phyloP scores from a whole-genome alignment of 2,329 filamentous ascomycete genomes.

The Xylariaceae sp. region DNA sequence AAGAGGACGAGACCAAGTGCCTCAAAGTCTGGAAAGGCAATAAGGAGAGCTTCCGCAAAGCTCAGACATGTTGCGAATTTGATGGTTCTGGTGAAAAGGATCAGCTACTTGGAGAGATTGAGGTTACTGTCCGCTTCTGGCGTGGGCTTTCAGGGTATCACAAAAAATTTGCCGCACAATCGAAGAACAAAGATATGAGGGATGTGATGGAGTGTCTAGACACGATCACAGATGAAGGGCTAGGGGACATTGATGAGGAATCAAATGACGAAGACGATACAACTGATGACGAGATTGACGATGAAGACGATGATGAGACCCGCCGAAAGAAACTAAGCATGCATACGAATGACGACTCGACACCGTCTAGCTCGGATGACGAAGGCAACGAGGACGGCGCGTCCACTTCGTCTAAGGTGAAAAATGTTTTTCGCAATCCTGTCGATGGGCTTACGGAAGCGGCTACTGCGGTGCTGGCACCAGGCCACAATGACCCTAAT shows the following conservation, averaged over 20 bases:
- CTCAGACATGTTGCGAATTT: slow-evolving; percentile 46
- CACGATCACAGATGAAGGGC: slow-evolving; percentile 63
- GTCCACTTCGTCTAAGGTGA: slow-evolving; percentile 40
- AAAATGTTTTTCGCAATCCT: slow-evolving; percentile 45
- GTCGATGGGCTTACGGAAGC: slow-evolving; percentile 39
- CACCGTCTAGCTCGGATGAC: slow-evolving; percentile 39
- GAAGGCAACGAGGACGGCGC: slow-evolving; percentile 43
- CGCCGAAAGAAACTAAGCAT: slow-evolving; percentile 41
- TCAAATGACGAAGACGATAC: slow-evolving; percentile 14
- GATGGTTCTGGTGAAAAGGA: slow-evolving; percentile 59
- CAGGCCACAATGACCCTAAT: slow-evolving; percentile 49
- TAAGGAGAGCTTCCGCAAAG: slow-evolving; percentile 52
- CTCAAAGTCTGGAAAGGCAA: slow-evolving; percentile 73
- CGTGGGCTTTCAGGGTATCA: slow-evolving; percentile 67
- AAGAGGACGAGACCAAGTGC: slow-evolving; percentile 64
- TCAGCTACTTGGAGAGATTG: slow-evolving; percentile 61
- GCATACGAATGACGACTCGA: slow-evolving; percentile 45
- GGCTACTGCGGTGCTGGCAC: slow-evolving; percentile 41
- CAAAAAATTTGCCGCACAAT: slow-evolving; percentile 56
- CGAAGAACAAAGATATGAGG: slow-evolving; percentile 59
- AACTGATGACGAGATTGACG: slow-evolving; percentile 30
- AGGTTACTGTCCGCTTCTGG: slow-evolving; percentile 65
- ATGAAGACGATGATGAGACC: slow-evolving; percentile 44
- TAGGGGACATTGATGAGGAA: slow-evolving; percentile 38
- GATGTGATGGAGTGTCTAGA: slow-evolving; percentile 71